A percentile compares a stretch with the other conserved stretches of the same genome.
These are phyloP conservation scores for Cladosporium sp. DNA, from an alignment of 2,329 filamentous ascomycete genomes.

Conservation along the genomic window DNA sequence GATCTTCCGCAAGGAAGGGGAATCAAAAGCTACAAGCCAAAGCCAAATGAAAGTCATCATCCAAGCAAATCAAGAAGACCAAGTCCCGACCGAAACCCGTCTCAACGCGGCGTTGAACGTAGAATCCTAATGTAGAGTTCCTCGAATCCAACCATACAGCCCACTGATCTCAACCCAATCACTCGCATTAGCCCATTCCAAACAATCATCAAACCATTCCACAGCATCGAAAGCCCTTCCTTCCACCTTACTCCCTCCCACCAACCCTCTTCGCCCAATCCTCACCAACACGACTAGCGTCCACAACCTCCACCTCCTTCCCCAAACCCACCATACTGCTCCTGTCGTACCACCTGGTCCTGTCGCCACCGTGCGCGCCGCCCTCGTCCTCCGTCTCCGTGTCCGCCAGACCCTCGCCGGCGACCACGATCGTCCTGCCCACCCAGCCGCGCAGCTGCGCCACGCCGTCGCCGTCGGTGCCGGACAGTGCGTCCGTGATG, in stretches of 20 bases:
- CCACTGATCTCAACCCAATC: too few species aligned
- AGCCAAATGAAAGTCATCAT: too few species aligned
- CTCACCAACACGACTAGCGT: slow-evolving; percentile 74
- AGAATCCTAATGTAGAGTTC: too few species aligned
- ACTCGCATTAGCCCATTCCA: too few species aligned
- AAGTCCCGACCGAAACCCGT: too few species aligned
- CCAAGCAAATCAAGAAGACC: too few species aligned
- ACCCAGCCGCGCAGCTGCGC: slow-evolving; percentile 63
- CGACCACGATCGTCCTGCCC: slow-evolving; percentile 57
- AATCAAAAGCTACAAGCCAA: too few species aligned
- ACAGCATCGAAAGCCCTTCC: neutral
- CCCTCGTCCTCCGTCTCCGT: slow-evolving; percentile 63
- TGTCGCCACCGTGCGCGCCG: slow-evolving; percentile 30
- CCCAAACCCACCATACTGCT: slow-evolving; percentile 81
- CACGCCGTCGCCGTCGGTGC: slow-evolving; percentile 68
- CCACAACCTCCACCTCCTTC: slow-evolving; percentile 83
- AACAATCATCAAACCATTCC: too few species aligned
- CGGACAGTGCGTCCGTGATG: slow-evolving; percentile 66
- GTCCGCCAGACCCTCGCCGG: slow-evolving; percentile 71
- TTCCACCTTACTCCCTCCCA: slow-evolving; percentile 51
- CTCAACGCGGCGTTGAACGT: too few species aligned
- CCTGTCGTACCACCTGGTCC: slow-evolving; percentile 70
- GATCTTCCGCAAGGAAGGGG: too few species aligned
- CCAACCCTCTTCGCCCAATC: slow-evolving; percentile 81
- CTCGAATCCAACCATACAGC: too few species aligned